phyloP scores from a whole-genome alignment of 495 filamentous ascomycete genomes.

The Margaritispora aquatica region DNA sequence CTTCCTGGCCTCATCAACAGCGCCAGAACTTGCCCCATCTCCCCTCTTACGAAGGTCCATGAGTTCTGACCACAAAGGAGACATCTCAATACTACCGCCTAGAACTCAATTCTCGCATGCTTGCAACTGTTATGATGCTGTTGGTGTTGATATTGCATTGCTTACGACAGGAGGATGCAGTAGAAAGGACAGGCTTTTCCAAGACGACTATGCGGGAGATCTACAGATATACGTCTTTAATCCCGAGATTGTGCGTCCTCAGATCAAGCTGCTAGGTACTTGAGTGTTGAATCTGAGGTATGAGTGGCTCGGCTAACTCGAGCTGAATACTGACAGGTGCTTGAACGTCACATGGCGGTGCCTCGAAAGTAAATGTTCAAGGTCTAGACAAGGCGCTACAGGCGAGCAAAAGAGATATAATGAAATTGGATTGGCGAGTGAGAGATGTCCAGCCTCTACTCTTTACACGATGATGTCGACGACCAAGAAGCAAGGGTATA shows the following conservation, averaged over 20 bases:
- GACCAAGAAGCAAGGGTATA: too few relatives aligned
- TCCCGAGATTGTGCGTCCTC: not conserved
- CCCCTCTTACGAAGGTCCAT: too few relatives aligned
- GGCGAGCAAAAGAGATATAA: not conserved
- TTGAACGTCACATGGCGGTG: not conserved
- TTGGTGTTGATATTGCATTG: too few relatives aligned
- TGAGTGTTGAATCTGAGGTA: not conserved
- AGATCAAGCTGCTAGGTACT: not conserved
- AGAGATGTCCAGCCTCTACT: not conserved
- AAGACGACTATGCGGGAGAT: not conserved
- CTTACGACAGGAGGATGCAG: not conserved
- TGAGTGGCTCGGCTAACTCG: not conserved
- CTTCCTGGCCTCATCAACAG: not conserved
- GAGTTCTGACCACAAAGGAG: too few relatives aligned
- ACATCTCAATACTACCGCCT: constrained; percentile 4
- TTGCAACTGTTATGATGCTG: constrained; percentile 31
- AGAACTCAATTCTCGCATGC: constrained; percentile 29
- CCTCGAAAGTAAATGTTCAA: not conserved
- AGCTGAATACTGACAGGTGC: not conserved
- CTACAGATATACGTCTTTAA: not conserved
- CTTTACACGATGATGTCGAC: not conserved
- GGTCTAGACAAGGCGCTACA: not conserved
- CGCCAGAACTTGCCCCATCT: not conserved
- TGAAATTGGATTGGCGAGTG: not conserved
- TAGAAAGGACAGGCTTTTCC: not conserved